phyloP scores from a whole-genome alignment of 2,329 filamentous ascomycete species.

The Trichoderma afroharzianum region DNA sequence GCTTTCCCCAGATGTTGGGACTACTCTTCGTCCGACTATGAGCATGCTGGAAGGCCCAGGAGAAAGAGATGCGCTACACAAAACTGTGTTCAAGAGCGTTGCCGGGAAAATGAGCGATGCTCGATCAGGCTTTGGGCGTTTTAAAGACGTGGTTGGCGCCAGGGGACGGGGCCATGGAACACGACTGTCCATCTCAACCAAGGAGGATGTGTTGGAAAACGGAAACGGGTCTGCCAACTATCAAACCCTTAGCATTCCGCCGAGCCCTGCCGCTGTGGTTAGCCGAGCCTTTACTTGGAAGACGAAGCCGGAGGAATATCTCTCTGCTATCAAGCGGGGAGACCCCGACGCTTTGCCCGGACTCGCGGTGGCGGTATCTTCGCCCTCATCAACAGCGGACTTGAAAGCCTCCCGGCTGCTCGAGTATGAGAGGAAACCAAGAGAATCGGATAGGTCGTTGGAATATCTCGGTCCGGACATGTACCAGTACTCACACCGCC shows the following conservation, averaged over 20 bases:
- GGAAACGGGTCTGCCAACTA: slow-evolving; percentile 12
- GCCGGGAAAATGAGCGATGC: slow-evolving; percentile 77
- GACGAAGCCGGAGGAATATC: slow-evolving; percentile 59
- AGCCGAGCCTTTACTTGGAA: slow-evolving; percentile 61
- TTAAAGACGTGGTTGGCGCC: slow-evolving; percentile 65
- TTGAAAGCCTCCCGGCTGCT: slow-evolving; percentile 23
- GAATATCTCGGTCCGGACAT: slow-evolving; percentile 38
- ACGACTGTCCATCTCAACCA: slow-evolving; percentile 46
- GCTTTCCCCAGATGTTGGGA: slow-evolving; percentile 40
- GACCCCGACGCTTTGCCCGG: slow-evolving; percentile 28
- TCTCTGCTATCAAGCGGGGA: slow-evolving; percentile 38
- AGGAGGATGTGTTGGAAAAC: slow-evolving; percentile 49
- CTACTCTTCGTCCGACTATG: slow-evolving; percentile 43
- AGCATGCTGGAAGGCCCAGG: slow-evolving; percentile 46
- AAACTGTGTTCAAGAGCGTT: slow-evolving; percentile 72
- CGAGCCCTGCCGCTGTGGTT: slow-evolving; percentile 38
- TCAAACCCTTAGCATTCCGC: slow-evolving; percentile 26
- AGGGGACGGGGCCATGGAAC: slow-evolving; percentile 50
- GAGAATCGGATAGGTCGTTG: slow-evolving; percentile 27
- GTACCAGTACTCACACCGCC: slow-evolving; percentile 39
- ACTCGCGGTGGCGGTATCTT: slow-evolving; percentile 25
- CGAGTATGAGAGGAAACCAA: slow-evolving; percentile 23
- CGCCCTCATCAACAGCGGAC: slow-evolving; percentile 29
- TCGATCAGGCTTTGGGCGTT: slow-evolving; percentile 75
- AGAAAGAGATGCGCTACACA: slow-evolving; percentile 58